A percentile compares a stretch with the other conserved stretches of the same genome.
Conservation (phyloP, 2,329 filamentous ascomycete species). For the Alternaria angustiovoidea region DNA sequence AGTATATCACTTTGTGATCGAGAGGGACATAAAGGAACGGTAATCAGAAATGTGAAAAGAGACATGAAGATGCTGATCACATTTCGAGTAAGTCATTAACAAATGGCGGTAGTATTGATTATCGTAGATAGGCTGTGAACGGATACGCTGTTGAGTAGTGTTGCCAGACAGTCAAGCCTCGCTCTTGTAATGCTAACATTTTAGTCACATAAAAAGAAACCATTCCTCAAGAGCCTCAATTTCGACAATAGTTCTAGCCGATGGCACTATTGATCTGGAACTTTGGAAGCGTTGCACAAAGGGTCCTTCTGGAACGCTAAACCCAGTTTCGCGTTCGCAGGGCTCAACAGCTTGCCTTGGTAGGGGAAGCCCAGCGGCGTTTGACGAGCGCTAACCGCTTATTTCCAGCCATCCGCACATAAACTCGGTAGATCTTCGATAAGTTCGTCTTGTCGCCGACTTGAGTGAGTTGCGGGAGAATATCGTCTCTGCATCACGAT, state of each 20-base stretch:
- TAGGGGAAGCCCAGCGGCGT: no score
- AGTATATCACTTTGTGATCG: no score
- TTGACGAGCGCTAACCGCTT: background rate
- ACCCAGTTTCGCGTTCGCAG: no score
- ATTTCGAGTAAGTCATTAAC: no score
- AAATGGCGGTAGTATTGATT: background rate
- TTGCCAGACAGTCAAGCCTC: no score
- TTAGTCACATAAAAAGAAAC: rapidly evolving
- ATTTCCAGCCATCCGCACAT: background rate
- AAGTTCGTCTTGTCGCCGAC: background rate
- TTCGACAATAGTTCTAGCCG: background rate
- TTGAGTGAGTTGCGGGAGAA: background rate
- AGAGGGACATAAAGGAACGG: no score
- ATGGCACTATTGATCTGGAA: background rate
- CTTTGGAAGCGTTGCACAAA: background rate
- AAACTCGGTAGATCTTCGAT: background rate
- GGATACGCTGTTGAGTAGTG: no score
- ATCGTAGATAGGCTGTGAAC: background rate
- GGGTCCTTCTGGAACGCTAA: background rate
- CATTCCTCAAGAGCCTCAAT: rapidly evolving
- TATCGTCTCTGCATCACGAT: background rate
- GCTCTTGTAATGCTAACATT: background rate
- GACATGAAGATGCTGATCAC: no score
- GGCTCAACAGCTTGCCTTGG: background rate
- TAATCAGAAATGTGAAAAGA: no score